Evolutionary conservation across 257 asterid species (phyloP), one percentile per base, ranked within the genome.

Genomic region (Plantago major): DNA sequence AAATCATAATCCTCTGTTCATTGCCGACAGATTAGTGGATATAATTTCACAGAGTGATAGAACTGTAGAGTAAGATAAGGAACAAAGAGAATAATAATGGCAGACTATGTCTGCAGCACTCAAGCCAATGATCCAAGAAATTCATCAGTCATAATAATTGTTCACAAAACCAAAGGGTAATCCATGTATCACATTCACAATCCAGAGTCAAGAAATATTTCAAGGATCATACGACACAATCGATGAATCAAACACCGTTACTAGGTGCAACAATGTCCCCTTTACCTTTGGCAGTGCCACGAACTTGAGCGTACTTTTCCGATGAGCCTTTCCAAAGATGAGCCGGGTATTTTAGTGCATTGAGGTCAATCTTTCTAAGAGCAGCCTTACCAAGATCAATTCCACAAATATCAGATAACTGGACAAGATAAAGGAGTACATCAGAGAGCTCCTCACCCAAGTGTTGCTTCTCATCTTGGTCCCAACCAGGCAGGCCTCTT

Each of bases 391-490:
- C 82, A 54, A 82, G 80, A 76, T 82, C 88, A 76, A 82, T 59
- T 33, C 84, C 84, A 76, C 88, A 82, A 10, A 78, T 50, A 71
- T 82, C 84, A 63, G 88, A 82, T 10, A 82, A 72, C 72, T 81
- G 74, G 53, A 82, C 68, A 11, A 82, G 85, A 45, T 82, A 82
- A 9, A 82, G 83, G 60, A 82, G 43, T 42, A 82, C 88, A 76
- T 82, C 88, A n/a, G 88, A 76, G 3, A 82, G 79, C 68, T 82
- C 88, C 64, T 82, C 88, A 60, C 88, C 88, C 69, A 82, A 70
- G 56, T 82, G 88, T 19, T 26, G 65, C 60, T 76, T 82, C 67
- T 82, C 88, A 45, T 65, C 72, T 47, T 79, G 78, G 63, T 67
- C 66, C 88, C 88, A 82, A 18, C 67, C 77, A 7, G 85, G 78